These are phyloP conservation scores for Akanthomyces lecanii DNA, from an alignment of 2,329 filamentous ascomycete genomes.

Conservation along the genomic window DNA sequence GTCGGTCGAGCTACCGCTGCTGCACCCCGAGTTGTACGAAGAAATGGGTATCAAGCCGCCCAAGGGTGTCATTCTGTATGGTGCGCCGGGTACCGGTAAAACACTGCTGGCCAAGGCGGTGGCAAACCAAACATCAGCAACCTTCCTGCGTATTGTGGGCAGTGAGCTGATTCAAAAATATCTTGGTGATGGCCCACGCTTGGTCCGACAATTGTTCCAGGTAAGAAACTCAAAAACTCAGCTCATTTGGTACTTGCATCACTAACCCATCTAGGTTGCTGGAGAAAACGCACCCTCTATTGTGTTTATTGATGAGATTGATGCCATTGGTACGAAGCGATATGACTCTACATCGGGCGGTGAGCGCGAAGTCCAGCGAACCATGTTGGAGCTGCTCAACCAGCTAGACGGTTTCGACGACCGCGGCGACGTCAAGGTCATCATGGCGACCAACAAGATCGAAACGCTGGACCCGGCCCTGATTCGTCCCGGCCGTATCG, in stretches of 20 bases:
- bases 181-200: conserved; percentile 86
- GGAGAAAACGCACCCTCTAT: conserved; percentile 95
- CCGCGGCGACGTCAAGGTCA: conserved; percentile 96
- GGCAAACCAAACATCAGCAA: conserved; percentile 97
- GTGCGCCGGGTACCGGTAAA: conserved; percentile 94
- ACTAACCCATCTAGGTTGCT: conserved; percentile 58
- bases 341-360: conserved; percentile 97
- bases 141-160: conserved; percentile 94
- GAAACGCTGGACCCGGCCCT: conserved; percentile 93
- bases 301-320: conserved; percentile 98
- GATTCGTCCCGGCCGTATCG: conserved; percentile 95
- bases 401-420: conserved; percentile 99
- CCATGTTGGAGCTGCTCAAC: conserved; percentile 97
- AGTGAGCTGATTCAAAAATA: conserved; percentile 99
- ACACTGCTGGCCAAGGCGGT: conserved; percentile 94
- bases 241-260: too few species aligned
- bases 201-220: conserved; percentile 95
- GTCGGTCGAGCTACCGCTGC: conserved; percentile 88
- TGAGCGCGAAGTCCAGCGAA: conserved; percentile 95
- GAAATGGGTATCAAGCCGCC: conserved; percentile 99
- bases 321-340: conserved; percentile 97
- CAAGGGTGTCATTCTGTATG: conserved; percentile 98
- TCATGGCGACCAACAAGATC: conserved; percentile 99
- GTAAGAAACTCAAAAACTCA: conserved; percentile 35
- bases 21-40: conserved; percentile 96